Conservation (phyloP, 2,329 filamentous ascomycete genomes). For the Sporothrix luriei region DNA sequence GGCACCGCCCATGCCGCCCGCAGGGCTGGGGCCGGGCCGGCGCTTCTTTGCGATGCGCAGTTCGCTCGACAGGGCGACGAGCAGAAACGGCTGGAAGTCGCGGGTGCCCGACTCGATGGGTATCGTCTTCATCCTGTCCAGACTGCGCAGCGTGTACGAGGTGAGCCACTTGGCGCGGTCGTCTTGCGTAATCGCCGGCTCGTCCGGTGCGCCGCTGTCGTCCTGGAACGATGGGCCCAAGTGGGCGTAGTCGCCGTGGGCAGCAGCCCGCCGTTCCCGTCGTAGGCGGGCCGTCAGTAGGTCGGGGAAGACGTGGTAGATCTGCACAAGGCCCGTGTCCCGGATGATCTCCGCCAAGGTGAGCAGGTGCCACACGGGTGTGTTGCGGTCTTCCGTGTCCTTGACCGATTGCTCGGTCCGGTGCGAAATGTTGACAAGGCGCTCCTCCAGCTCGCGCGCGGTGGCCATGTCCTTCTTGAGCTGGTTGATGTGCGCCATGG, state of each 20-base stretch:
- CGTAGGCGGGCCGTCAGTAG: constrained; percentile 50
- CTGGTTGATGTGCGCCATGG: constrained; percentile 37
- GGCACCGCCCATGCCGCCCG: constrained; percentile 2
- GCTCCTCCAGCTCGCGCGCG: constrained; percentile 49
- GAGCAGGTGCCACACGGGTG: constrained; percentile 56
- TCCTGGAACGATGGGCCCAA: constrained; percentile 20
- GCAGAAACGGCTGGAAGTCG: constrained; percentile 56
- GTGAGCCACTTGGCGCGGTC: constrained; percentile 50
- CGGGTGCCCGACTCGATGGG: constrained; percentile 56
- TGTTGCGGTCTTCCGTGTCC: constrained; percentile 55
- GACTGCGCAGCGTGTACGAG: constrained; percentile 54
- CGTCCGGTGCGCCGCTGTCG: constrained; percentile 24
- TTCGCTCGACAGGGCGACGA: constrained; percentile 55
- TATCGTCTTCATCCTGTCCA: constrained; percentile 53
- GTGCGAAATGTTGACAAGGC: constrained; percentile 51
- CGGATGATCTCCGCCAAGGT: constrained; percentile 57
- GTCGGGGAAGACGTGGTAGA: constrained; percentile 58
- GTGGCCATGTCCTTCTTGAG: constrained; percentile 44
- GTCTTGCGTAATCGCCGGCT: constrained; percentile 26
- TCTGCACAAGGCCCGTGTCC: constrained; percentile 55
- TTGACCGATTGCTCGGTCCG: constrained; percentile 52
- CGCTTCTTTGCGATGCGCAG: constrained; percentile 47
- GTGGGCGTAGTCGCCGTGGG: constrained; percentile 36
- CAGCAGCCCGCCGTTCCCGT: constrained; percentile 38
- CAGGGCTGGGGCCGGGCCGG: neutral